phyloP scores from a whole-genome alignment of 306 rosid species.

The Malus asiatica region DNA sequence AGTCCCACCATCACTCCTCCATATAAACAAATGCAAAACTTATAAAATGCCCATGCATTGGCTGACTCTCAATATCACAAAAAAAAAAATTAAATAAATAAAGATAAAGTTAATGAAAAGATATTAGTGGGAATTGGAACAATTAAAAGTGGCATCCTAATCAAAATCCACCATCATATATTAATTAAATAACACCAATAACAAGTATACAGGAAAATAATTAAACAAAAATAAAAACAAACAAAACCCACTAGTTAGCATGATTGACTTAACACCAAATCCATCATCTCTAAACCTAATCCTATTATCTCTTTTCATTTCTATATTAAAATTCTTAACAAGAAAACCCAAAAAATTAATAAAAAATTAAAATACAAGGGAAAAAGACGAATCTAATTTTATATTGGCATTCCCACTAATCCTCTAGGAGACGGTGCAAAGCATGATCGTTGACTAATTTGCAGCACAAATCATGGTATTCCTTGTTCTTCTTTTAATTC shows the following conservation, averaged over 20 bases:
- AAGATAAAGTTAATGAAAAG: too few species aligned
- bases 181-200: neutral
- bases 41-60: neutral
- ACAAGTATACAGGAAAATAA: neutral
- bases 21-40: neutral
- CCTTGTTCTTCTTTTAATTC: neutral
- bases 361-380: neutral
- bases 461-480: neutral
- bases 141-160: constrained; percentile 14
- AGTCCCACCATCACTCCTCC: too few species aligned
- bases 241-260: constrained; percentile 15
- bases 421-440: constrained; percentile 27
- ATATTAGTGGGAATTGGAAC: constrained; percentile 15
- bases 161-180: constrained; percentile 16
- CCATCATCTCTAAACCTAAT: constrained; percentile 20
- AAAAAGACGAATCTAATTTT: constrained; percentile 15
- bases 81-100: neutral
- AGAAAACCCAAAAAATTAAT: constrained; percentile 1
- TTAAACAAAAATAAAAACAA: neutral
- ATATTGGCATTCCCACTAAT: constrained; percentile 22
- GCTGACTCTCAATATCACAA: too few species aligned
- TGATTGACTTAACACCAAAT: constrained; percentile 29
- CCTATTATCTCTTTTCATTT: neutral
- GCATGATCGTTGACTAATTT: constrained; percentile 20
- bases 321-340: neutral